phyloP scores from a whole-genome alignment of 139 green algal genomes.

The Astrephomene gubernaculifera region DNA sequence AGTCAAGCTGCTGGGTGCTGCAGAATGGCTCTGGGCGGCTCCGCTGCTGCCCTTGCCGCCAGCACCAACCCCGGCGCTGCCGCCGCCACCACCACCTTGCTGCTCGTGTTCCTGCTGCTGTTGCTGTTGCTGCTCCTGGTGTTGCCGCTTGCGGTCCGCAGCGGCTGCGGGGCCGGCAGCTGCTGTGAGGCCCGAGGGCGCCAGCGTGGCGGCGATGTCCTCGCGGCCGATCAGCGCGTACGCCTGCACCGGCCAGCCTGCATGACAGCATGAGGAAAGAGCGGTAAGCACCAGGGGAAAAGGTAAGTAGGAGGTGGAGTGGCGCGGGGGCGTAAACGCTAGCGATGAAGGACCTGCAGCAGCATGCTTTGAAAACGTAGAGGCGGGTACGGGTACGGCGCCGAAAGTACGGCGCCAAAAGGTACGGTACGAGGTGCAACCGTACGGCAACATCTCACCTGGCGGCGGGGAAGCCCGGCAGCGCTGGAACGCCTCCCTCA shows the following conservation, averaged over 20 bases:
- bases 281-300: neutral
- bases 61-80: too few species aligned
- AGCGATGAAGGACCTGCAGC: neutral
- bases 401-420: neutral
- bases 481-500: slow-evolving; percentile 78
- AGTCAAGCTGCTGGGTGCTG: slow-evolving; percentile 8
- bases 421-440: too few species aligned
- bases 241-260: slow-evolving; percentile 81
- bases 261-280: neutral
- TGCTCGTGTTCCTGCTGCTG: neutral
- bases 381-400: neutral
- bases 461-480: slow-evolving; percentile 73
- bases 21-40: neutral
- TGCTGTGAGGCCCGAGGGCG: slow-evolving; percentile 38
- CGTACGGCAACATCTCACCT: slow-evolving; percentile 53
- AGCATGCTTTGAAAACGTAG: neutral
- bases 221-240: slow-evolving; percentile 89
- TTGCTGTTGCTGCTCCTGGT: slow-evolving; percentile 22
- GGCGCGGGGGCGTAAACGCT: too few species aligned
- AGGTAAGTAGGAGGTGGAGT: too few species aligned
- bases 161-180: neutral
- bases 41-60: too few species aligned
- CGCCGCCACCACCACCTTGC: too few species aligned
- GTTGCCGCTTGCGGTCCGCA: neutral
- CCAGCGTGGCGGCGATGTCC: slow-evolving; percentile 84